Conservation (phyloP, 306 rosid species). For the Coriaria nepalensis region DNA sequence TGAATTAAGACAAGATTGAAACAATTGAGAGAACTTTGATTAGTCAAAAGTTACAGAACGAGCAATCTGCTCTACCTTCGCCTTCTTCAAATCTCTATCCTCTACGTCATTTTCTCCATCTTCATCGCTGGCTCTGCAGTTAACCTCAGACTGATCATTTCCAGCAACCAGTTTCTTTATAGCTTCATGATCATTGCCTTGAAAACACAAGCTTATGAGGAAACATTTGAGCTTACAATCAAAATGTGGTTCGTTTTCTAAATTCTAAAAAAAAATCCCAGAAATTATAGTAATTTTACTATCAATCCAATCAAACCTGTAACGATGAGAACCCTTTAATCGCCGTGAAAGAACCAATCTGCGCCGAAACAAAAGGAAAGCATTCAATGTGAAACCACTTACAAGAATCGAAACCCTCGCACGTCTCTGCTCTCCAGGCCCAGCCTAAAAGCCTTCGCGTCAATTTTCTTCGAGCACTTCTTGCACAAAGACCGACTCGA, state of each 20-base stretch:
- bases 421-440: conserved; percentile 33
- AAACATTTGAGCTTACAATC: background rate
- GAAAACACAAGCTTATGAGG: conserved; percentile 9
- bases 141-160: conserved; percentile 20
- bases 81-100: conserved; percentile 27
- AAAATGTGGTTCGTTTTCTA: background rate
- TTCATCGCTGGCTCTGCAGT: conserved; percentile 19
- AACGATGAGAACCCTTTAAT: conserved; percentile 45
- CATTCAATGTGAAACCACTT: conserved; percentile 65
- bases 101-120: conserved; percentile 25
- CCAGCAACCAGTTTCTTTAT: conserved; percentile 33
- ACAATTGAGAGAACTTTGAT: background rate
- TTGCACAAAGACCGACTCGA: conserved; percentile 50
- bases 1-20: background rate
- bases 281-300: background rate
- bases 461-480: conserved; percentile 37
- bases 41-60: background rate
- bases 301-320: conserved; percentile 21
- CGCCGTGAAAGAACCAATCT: conserved; percentile 18
- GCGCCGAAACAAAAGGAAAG: conserved; percentile 24
- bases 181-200: conserved; percentile 64
- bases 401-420: conserved; percentile 24
- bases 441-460: conserved; percentile 31
- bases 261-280: background rate
- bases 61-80: conserved; percentile 21